Evolutionary conservation across 139 green algal genomes (phyloP).

Genomic region (Micractinium sp.): DNA sequence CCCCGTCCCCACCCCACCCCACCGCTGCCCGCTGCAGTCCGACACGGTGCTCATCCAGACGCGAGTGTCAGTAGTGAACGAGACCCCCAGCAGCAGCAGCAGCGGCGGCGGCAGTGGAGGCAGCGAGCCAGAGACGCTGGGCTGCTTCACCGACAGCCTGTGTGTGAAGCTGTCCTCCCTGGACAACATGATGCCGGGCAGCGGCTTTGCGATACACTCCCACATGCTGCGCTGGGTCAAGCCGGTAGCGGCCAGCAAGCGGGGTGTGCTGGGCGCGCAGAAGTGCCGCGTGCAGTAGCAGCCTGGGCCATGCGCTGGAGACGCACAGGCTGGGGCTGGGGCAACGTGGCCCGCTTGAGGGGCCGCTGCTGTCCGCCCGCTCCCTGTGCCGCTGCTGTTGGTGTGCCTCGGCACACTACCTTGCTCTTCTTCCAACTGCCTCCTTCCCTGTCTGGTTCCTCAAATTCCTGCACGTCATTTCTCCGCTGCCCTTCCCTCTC

Average conservation of each 20-base stretch:
- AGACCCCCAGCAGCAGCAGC: background rate
- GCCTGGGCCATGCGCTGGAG: background rate
- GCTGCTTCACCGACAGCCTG: slow-evolving; percentile 18
- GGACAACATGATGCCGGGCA: slow-evolving; percentile 33
- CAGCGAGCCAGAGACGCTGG: slow-evolving; percentile 13
- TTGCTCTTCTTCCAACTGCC: no score
- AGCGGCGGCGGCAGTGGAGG: background rate
- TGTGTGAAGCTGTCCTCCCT: slow-evolving; percentile 3
- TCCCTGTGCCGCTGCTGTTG: no score
- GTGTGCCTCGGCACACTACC: no score
- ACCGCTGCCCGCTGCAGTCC: background rate
- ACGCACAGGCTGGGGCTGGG: no score
- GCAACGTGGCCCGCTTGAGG: no score
- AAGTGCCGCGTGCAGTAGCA: slow-evolving; percentile 33
- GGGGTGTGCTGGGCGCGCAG: slow-evolving; percentile 18
- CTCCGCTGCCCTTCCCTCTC: background rate
- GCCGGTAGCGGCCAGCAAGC: background rate
- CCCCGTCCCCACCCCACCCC: background rate
- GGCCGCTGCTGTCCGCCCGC: no score
- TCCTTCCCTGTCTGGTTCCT: no score
- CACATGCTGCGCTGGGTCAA: slow-evolving; percentile 22
- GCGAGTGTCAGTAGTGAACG: slow-evolving; percentile 17
- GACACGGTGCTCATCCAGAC: slow-evolving; percentile 36
- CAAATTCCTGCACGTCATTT: background rate
- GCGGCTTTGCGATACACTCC: slow-evolving; percentile 26